Base-by-base conservation (phyloP, 805 yeast genomes). In the Danielia reshetovae region DNA sequence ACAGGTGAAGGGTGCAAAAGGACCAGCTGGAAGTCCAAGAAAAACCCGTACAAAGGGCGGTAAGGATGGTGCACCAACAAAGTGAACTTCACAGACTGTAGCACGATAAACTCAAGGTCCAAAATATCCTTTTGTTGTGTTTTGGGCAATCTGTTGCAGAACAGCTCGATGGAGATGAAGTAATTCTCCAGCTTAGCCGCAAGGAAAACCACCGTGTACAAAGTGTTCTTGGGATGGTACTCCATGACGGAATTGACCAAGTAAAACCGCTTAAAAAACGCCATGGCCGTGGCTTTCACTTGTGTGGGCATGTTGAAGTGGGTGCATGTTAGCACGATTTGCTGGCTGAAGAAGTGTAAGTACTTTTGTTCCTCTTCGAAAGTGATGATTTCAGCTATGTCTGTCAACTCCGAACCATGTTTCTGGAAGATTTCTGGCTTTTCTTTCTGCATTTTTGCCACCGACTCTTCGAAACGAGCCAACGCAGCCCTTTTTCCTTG, bases 131-230 rank as follows among this genome's bases (percentile, higher is more conserved):
- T 69, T 1, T 83, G 79, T 24, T 78, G 75, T 1, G 85, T 75
- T 35, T 81, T 81, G 11, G 77, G 78, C 14, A 90, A 73, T 30
- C 82, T 74, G 36, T 75, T 73, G 36, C 85, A 79, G 54, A 90
- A 89, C 8, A 85, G 74, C 27, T 83, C 82, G 40, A 90, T 84
- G 18, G 95, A 77, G 19, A 93, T 82, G 60, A 89, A 90, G 56
- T 77, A 81, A 60, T 93, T 90, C 52, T 93, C 98, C 12, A 89
- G 77, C 59, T 93, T 93, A 27, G 96, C 89, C 5, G 97, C 96
- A 22, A 93, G 65, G 55, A 88, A 93, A 9, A 93, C 73, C 43
- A 95, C 82, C 5, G 70, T 62, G 42, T 61, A 74, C 60, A 93
- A 70, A 13, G 93, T 71, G 39, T 79, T 74, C 51, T 85, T 85